A percentile compares a stretch with the other conserved stretches of the same genome.
Conservation (phyloP, 768 basidiomycete species). For the Sporobolomyces pararoseus region DNA sequence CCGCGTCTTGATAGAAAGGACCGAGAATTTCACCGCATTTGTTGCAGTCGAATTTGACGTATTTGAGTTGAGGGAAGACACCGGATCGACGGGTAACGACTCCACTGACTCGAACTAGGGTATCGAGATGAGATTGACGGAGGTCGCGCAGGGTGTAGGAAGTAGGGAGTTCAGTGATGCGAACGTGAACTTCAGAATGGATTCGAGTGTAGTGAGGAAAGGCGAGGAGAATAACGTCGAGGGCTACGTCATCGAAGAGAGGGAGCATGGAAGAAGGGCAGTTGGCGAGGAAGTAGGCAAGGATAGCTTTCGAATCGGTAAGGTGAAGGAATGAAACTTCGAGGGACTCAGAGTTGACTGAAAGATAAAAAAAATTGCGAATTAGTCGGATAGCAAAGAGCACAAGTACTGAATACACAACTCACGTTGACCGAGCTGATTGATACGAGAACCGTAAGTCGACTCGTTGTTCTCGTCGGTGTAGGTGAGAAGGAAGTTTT, state of each 20-base stretch:
- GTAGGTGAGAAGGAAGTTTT: constrained; percentile 91
- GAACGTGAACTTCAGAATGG: constrained; percentile 95
- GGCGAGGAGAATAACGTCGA: constrained; percentile 88
- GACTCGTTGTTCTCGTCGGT: constrained; percentile 86
- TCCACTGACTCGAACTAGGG: constrained; percentile 88
- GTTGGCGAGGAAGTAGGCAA: constrained; percentile 96
- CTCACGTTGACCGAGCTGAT: constrained; percentile 88
- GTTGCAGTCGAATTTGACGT: constrained; percentile 96
- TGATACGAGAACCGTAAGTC: constrained; percentile 91
- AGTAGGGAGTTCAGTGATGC: constrained; percentile 88
- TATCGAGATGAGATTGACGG: constrained; percentile 85
- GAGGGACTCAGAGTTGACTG: constrained; percentile 93
- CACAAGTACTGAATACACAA: constrained; percentile 9
- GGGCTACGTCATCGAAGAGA: constrained; percentile 91
- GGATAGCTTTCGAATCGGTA: constrained; percentile 81
- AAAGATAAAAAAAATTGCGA: constrained; percentile 30
- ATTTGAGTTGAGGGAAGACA: constrained; percentile 98
- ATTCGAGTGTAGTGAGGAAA: constrained; percentile 96
- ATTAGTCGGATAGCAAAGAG: constrained; percentile 5
- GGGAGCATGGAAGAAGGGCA: constrained; percentile 86
- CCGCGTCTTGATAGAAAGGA: constrained; percentile 96
- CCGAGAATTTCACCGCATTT: constrained; percentile 92
- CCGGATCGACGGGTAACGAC: constrained; percentile 93
- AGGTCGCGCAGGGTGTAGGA: constrained; percentile 87
- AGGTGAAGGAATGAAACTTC: constrained; percentile 98